Evolutionary conservation across 1,139 yeast species (phyloP).

Genomic region (Sporopachydermia cereana): DNA sequence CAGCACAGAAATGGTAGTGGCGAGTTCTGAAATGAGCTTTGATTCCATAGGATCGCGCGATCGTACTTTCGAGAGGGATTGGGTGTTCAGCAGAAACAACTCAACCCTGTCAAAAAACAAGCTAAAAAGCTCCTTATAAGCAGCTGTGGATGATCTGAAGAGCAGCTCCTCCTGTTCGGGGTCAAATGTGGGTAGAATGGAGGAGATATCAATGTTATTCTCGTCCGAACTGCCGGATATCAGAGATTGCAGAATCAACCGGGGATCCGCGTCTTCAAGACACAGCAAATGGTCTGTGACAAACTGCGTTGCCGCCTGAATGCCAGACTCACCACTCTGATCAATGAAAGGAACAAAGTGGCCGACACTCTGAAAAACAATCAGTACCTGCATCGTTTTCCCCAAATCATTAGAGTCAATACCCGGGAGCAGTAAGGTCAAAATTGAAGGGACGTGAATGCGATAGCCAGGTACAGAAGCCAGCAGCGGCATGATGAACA

Average conservation of each 20-base stretch:
- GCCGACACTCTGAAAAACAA: constrained; percentile 60
- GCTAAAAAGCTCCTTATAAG: constrained; percentile 51
- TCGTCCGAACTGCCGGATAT: too few species aligned
- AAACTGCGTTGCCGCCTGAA: constrained; percentile 58
- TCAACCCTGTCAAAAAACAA: constrained; percentile 51
- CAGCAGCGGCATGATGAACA: constrained; percentile 57
- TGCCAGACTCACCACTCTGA: constrained; percentile 27
- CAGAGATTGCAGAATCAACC: constrained; percentile 4
- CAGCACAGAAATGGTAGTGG: constrained; percentile 56
- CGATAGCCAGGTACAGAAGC: constrained; percentile 55
- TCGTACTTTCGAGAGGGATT: constrained; percentile 38
- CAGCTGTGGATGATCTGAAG: constrained; percentile 60
- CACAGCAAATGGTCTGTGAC: constrained; percentile 44
- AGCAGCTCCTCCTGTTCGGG: constrained; percentile 41
- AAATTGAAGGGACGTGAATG: constrained; percentile 65
- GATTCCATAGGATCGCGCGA: constrained; percentile 23
- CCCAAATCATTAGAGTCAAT: constrained; percentile 81
- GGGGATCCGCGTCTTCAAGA: constrained; percentile 17
- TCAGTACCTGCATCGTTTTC: constrained; percentile 60
- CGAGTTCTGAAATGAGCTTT: constrained; percentile 41
- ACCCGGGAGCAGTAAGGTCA: constrained; percentile 65
- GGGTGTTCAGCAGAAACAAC: constrained; percentile 62
- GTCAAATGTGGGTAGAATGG: constrained; percentile 23
- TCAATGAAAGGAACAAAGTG: constrained; percentile 58
- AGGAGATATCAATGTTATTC: too few species aligned